A percentile compares a stretch with the other conserved stretches of the same genome.
phyloP scores from a whole-genome alignment of 73 alveolate genomes.

The Urostyla sp. region DNA sequence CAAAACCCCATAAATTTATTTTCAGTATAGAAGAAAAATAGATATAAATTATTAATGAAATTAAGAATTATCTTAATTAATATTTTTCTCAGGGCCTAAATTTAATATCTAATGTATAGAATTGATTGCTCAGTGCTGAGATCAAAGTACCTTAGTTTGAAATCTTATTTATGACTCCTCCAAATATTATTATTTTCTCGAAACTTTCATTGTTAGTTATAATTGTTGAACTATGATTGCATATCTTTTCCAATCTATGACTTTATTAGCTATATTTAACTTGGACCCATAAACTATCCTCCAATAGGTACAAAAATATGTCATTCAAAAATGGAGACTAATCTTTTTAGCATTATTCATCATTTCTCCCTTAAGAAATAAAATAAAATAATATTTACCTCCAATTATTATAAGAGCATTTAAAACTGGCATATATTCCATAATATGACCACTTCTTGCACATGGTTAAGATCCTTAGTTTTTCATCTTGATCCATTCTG shows the following conservation, averaged over 20 bases:
- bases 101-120: not conserved
- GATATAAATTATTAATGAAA: no score
- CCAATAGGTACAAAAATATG: conserved; percentile 17
- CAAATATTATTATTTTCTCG: conserved; percentile 41
- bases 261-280: not conserved
- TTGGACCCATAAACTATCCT: conserved; percentile 18
- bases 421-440: conserved; percentile 11
- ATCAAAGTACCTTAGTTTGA: not conserved
- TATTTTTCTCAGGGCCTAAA: not conserved
- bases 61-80: no score
- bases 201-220: conserved; percentile 2
- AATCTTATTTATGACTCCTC: conserved; percentile 10
- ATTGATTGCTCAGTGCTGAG: not conserved
- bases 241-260: conserved; percentile 10
- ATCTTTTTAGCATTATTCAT: not conserved
- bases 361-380: conserved; percentile 38
- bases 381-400: conserved; percentile 3
- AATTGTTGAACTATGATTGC: conserved; percentile 13
- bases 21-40: no score
- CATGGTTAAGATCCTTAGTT: not conserved
- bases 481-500: conserved; percentile 43
- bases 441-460: conserved; percentile 45
- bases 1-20: no score
- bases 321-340: conserved; percentile 48
- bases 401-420: conserved; percentile 37